Evolutionary conservation across 345 rosid genomes (phyloP).

Genomic region (Linum usitatissimum): DNA sequence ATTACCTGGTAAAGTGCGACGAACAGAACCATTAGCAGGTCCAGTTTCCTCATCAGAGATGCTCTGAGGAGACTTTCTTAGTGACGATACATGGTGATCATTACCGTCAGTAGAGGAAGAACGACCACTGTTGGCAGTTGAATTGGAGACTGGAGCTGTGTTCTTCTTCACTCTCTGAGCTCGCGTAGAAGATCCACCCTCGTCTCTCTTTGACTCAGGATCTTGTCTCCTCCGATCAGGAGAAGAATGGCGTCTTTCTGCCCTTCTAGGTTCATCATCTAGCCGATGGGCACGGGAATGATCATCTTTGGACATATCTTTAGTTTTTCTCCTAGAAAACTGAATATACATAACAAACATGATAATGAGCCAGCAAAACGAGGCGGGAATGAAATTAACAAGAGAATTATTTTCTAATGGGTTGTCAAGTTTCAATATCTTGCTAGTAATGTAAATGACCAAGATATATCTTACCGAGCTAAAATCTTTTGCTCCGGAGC

Average conservation of each 20-base stretch:
- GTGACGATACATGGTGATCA: slow-evolving; percentile 47
- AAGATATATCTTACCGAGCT: slow-evolving; percentile 38
- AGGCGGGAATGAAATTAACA: not conserved
- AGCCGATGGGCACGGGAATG: slow-evolving; percentile 31
- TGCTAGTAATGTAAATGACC: not conserved
- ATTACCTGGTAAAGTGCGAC: slow-evolving; percentile 72
- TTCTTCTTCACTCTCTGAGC: slow-evolving; percentile 29
- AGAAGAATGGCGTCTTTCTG: slow-evolving; percentile 38
- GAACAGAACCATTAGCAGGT: slow-evolving; percentile 35
- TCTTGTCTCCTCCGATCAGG: slow-evolving; percentile 56
- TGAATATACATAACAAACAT: slow-evolving; percentile 20
- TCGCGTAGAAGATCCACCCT: slow-evolving; percentile 28
- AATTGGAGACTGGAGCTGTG: slow-evolving; percentile 33
- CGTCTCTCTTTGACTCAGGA: slow-evolving; percentile 38
- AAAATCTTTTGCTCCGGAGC: slow-evolving; percentile 68
- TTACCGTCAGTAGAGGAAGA: slow-evolving; percentile 63
- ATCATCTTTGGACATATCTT: slow-evolving; percentile 56
- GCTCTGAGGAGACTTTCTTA: slow-evolving; percentile 52
- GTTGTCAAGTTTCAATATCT: not conserved
- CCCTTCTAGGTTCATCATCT: slow-evolving; percentile 53
- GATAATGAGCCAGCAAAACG: not conserved
- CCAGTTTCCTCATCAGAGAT: slow-evolving; percentile 55
- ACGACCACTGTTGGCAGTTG: slow-evolving; percentile 66
- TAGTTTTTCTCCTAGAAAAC: slow-evolving; percentile 64
- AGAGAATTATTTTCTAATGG: not conserved